Evolutionary conservation across 1,139 yeast genomes (phyloP).

Genomic region (Nakaseomyces nivariensis): DNA sequence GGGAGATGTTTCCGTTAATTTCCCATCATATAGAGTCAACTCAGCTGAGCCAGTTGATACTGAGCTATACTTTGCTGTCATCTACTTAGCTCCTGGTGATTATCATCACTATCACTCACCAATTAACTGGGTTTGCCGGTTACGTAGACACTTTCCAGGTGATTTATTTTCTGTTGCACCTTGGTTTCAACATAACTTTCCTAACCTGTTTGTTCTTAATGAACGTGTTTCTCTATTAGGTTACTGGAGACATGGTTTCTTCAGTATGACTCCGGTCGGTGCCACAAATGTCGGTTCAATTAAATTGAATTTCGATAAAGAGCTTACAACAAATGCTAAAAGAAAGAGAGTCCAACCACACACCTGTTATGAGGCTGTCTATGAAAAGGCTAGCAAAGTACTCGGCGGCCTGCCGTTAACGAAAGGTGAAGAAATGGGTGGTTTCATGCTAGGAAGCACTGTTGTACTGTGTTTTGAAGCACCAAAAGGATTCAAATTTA

Average conservation of each 20-base stretch:
- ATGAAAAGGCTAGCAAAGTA: slow-evolving; percentile 66
- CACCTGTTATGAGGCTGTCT: slow-evolving; percentile 91
- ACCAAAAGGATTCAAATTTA: slow-evolving; percentile 66
- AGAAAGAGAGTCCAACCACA: slow-evolving; percentile 38
- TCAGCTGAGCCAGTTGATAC: slow-evolving; percentile 32
- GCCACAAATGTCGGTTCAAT: slow-evolving; percentile 98
- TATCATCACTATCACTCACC: slow-evolving; percentile 98
- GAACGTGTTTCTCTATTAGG: slow-evolving; percentile 95
- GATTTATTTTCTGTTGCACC: slow-evolving; percentile 96
- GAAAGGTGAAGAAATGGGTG: slow-evolving; percentile 95
- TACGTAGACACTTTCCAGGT: slow-evolving; percentile 93
- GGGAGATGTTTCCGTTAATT: slow-evolving; percentile 21
- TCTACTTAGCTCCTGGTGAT: slow-evolving; percentile 96
- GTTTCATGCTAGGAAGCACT: slow-evolving; percentile 91
- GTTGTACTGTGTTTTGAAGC: slow-evolving; percentile 96
- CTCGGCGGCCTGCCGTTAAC: slow-evolving; percentile 81
- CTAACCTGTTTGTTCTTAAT: slow-evolving; percentile 80
- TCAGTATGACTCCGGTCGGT: slow-evolving; percentile 98
- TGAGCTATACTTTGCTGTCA: slow-evolving; percentile 77
- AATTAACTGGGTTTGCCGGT: slow-evolving; percentile 86
- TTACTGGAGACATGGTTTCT: slow-evolving; percentile 93
- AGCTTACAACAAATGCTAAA: slow-evolving; percentile 63
- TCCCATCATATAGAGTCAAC: slow-evolving; percentile 12
- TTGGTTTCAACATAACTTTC: slow-evolving; percentile 78
- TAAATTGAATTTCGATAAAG: slow-evolving; percentile 83